phyloP scores from a whole-genome alignment of 768 basidiomycete species.

The Lyophyllum atratum region DNA sequence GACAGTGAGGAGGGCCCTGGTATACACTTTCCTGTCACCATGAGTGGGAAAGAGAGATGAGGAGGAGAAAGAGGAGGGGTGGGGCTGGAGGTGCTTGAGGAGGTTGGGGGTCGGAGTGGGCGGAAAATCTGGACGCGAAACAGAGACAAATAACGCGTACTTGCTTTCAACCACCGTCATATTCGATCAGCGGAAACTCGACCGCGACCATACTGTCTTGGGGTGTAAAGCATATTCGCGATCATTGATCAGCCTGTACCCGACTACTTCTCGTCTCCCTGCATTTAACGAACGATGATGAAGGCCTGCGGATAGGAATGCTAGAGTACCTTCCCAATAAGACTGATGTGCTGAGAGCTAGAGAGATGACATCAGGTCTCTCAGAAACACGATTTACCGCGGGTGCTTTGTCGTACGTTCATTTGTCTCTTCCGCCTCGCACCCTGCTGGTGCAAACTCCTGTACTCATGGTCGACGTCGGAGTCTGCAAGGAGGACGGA shows the following conservation, averaged over 20 bases:
- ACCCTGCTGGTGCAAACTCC: background rate
- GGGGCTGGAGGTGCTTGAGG: background rate
- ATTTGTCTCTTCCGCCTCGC: background rate
- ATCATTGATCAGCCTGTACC: no score
- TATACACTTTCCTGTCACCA: background rate
- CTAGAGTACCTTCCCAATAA: slow-evolving; percentile 82
- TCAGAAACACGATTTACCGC: slow-evolving; percentile 82
- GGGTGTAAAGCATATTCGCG: no score
- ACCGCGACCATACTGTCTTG: no score
- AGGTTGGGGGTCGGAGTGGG: background rate
- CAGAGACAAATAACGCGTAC: background rate
- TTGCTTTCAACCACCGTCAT: background rate
- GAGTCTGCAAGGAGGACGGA: slow-evolving; percentile 76
- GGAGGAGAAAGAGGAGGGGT: background rate
- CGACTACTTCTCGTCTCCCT: no score
- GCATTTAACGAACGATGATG: no score
- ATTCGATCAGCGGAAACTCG: no score
- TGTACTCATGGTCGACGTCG: slow-evolving; percentile 78
- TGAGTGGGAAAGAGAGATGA: background rate
- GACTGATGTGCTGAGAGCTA: slow-evolving; percentile 82
- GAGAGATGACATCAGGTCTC: slow-evolving; percentile 89
- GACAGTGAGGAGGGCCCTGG: background rate
- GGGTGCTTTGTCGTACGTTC: slow-evolving; percentile 60
- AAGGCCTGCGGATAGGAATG: slow-evolving; percentile 78
- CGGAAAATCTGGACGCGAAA: background rate